Evolutionary conservation across 345 rosid genomes (phyloP), one percentile per base, ranked within the genome.

Genomic region (Eucalyptus pauciflora): DNA sequence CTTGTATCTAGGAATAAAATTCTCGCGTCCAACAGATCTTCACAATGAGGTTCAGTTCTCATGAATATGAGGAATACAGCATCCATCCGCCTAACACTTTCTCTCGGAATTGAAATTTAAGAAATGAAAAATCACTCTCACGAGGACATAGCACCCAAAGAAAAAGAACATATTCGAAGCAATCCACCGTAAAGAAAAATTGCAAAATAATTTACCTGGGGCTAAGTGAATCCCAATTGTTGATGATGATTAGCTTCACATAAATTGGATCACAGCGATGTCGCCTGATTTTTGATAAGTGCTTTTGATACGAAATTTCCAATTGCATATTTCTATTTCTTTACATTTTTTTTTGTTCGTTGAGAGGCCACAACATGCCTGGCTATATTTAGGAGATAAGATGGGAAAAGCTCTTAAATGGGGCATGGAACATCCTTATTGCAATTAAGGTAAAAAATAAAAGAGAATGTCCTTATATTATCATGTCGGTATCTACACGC

Each of bases 401-500:
- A 64, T 64, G 18, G 76, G 37, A 62, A 62, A 1, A 17, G 69
- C 0, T 62, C 2, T 13, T 27, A 10, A 62, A 29, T 62, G 33
- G 8, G 12, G n/a, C 17, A 60, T 60, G 31, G 33, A 27, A 60
- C 69, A 13, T 60, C 33, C 33, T 60, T 60, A 60, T 60, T 60
- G 69, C 33, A 60, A 60, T 6, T 12, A 1, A 0, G 16, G 69
- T 60, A 0, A 27, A 60, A 60, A 60, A 25, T 27, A 25, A 10
- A 25, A 4, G 64, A 10, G 64, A 58, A 10, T 0, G n/a, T 58
- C 3, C 64, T 25, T 25, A 24, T 64, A 58, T 52, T 0, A 52
- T 2, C 0, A 52, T 8, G 2, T 0, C 0, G 1, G 5, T 20
- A 0, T 3, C 0, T 5, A 52, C 25, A 8, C 5, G 0, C 1